Evolutionary conservation across 2,329 filamentous ascomycete genomes (phyloP).

Genomic region (Trichophyton benhamiae): DNA sequence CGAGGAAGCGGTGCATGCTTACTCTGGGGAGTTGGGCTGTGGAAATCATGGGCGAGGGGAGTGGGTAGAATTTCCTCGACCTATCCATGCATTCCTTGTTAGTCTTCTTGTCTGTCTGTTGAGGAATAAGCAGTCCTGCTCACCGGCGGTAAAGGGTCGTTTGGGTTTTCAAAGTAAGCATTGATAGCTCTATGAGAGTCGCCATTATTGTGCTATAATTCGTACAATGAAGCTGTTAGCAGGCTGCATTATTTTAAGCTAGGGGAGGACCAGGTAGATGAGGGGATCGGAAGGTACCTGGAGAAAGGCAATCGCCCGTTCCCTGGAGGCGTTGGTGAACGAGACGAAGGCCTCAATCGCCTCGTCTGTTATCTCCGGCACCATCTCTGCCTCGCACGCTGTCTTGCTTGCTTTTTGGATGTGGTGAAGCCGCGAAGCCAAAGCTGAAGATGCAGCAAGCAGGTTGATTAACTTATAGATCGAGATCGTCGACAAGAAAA

Average conservation of each 20-base stretch:
- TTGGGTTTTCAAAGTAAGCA: conserved; percentile 36
- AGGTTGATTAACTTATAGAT: neutral
- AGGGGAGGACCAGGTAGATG: neutral
- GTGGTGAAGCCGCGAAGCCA: neutral
- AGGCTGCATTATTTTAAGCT: neutral
- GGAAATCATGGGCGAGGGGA: neutral
- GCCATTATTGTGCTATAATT: conserved; percentile 31
- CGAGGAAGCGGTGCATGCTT: neutral
- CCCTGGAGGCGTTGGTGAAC: conserved; percentile 30
- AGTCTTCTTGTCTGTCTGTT: neutral
- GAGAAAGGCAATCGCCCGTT: conserved; percentile 30
- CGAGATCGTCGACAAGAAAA: neutral
- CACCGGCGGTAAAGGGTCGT: conserved; percentile 14
- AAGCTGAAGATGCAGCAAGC: too few species aligned
- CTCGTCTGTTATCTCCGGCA: conserved; percentile 23
- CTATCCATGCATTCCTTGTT: neutral
- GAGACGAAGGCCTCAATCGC: conserved; percentile 30
- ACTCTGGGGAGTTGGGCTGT: conserved; percentile 5
- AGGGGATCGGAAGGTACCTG: conserved; percentile 21
- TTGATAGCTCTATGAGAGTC: conserved; percentile 36
- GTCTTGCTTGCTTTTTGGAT: neutral
- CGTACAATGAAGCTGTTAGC: neutral
- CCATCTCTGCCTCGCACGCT: neutral
- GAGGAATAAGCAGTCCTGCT: conserved; percentile 11
- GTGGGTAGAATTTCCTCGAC: neutral